phyloP scores from a whole-genome alignment of 106 monocot species.

The Dactylorhiza incarnata region DNA sequence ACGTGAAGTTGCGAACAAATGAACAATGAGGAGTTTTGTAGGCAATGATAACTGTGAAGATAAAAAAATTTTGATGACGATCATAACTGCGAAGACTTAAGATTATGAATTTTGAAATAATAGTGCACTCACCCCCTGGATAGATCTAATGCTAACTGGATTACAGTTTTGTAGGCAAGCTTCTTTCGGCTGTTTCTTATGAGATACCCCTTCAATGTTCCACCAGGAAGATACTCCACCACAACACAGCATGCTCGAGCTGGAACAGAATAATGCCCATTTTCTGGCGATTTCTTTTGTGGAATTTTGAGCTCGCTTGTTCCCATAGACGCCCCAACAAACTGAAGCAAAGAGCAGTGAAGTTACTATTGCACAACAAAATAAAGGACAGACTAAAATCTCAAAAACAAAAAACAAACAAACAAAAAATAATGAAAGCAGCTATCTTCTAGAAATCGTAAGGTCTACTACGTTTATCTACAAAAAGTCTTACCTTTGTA shows the following conservation, averaged over 20 bases:
- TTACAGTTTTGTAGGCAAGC: slow-evolving; percentile 52
- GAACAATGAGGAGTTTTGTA: no score
- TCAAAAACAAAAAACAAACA: not conserved
- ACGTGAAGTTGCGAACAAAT: no score
- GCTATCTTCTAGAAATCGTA: not conserved
- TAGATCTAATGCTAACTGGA: slow-evolving; percentile 63
- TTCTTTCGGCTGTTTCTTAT: slow-evolving; percentile 45
- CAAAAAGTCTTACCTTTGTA: slow-evolving; percentile 36
- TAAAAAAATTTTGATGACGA: not conserved
- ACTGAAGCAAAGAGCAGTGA: slow-evolving; percentile 13
- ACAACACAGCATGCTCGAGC: slow-evolving; percentile 50
- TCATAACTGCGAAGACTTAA: not conserved
- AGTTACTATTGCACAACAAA: not conserved
- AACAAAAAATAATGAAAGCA: not conserved
- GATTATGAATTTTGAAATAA: not conserved
- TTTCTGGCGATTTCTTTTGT: slow-evolving; percentile 27
- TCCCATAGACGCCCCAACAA: slow-evolving; percentile 37
- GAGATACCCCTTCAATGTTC: slow-evolving; percentile 56
- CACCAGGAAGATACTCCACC: slow-evolving; percentile 60
- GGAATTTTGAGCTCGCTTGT: slow-evolving; percentile 58
- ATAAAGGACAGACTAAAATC: not conserved
- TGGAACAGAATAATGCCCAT: slow-evolving; percentile 12
- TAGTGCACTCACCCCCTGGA: slow-evolving; percentile 45
- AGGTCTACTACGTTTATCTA: not conserved
- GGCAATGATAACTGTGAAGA: no score